Evolutionary conservation across 176 grass and related monocot genomes (phyloP).

Genomic region (Aegilops umbellulata): DNA sequence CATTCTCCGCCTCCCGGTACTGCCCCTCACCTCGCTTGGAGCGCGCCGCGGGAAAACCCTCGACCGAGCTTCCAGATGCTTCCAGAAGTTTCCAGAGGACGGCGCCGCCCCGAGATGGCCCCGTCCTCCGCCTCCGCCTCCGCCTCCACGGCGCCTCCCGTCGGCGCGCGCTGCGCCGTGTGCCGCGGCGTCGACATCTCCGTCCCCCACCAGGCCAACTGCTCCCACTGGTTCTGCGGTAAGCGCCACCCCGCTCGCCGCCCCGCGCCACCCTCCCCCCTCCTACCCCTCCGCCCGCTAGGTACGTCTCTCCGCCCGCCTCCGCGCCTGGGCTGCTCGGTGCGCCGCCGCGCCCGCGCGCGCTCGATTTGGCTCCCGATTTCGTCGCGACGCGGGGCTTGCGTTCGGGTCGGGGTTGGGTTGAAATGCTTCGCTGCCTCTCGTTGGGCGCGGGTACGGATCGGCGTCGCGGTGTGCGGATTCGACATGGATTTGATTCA

Average conservation of each 20-base stretch:
- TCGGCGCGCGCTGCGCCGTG: slow-evolving; percentile 16
- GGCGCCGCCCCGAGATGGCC: neutral
- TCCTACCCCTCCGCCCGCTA: neutral
- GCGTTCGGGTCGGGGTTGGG: neutral
- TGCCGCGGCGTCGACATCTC: slow-evolving; percentile 16
- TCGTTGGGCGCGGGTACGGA: neutral
- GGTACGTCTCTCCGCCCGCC: neutral
- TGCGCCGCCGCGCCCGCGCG: neutral
- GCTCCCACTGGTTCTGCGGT: slow-evolving; percentile 51
- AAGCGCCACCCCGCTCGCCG: neutral
- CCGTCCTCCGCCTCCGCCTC: neutral
- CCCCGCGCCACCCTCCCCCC: neutral
- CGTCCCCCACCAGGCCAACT: slow-evolving; percentile 32
- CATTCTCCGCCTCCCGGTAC: neutral
- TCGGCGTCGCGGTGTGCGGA: neutral
- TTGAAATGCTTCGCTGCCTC: neutral
- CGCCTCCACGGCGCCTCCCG: neutral
- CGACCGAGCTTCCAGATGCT: neutral
- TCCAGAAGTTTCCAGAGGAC: neutral
- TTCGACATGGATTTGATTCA: neutral
- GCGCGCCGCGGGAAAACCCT: neutral
- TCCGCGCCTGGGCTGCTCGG: neutral
- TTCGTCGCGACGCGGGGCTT: neutral
- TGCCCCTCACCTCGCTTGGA: neutral
- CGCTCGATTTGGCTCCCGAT: neutral